phyloP scores from a whole-genome alignment of 805 yeast genomes.

The Saccharomycopsis selenospora region DNA sequence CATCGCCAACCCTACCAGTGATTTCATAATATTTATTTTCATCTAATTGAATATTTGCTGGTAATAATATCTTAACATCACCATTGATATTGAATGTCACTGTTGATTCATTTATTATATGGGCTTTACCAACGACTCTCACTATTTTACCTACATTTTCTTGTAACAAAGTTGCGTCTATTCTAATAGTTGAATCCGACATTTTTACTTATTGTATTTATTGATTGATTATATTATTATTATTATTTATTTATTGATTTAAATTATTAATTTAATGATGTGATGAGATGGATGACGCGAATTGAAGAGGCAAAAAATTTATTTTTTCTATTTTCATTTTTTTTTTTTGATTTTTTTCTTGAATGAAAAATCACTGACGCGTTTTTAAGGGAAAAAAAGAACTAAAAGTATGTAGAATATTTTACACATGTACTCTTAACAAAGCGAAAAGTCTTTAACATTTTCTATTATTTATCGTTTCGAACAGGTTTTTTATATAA shows the following conservation, averaged over 20 bases:
- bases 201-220: not conserved
- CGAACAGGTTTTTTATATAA: no score
- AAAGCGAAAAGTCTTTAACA: no score
- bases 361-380: no score
- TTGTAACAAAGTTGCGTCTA: slow-evolving; percentile 11
- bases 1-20: slow-evolving; percentile 15
- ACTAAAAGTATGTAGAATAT: no score
- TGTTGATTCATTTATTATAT: slow-evolving; percentile 4
- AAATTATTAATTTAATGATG: no score
- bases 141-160: slow-evolving; percentile 9
- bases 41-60: slow-evolving; percentile 11
- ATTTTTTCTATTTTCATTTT: not conserved
- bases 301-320: no score
- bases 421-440: no score
- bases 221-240: not conserved
- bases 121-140: slow-evolving; percentile 16
- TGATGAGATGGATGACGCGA: no score
- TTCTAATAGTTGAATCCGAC: slow-evolving; percentile 17
- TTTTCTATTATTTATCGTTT: no score
- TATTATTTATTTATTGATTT: not conserved
- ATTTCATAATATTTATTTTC: slow-evolving; percentile 17
- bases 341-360: not conserved
- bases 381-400: no score
- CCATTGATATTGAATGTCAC: slow-evolving; percentile 15
- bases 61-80: slow-evolving; percentile 8